Percentiles rank a stretch among this genome's conserved stretches.
Conservation (phyloP, 352 stramenopile species). For the Globisporangium recalcitrans region DNA sequence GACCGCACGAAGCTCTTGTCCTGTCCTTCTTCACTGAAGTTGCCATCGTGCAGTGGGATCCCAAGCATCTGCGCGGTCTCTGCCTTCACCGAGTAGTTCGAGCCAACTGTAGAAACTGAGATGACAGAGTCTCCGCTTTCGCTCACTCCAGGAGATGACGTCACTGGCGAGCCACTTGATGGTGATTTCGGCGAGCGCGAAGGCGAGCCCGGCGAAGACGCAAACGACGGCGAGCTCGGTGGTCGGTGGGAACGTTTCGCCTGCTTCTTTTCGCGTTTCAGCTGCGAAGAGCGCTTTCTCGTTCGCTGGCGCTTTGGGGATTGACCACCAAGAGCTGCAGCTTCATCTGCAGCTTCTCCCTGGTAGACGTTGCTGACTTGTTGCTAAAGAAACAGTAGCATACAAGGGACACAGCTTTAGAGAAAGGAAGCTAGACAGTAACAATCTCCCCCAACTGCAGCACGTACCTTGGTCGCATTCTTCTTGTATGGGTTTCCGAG, state of each 20-base stretch:
- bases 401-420: neutral
- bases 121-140: constrained; percentile 57
- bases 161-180: constrained; percentile 43
- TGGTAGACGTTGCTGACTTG: constrained; percentile 80
- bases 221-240: constrained; percentile 59
- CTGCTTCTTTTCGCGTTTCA: constrained; percentile 75
- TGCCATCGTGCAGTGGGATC: constrained; percentile 62
- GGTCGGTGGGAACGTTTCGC: constrained; percentile 61
- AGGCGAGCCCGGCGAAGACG: constrained; percentile 58
- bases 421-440: neutral
- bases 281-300: constrained; percentile 78
- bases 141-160: constrained; percentile 61
- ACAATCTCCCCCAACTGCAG: neutral
- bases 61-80: constrained; percentile 75
- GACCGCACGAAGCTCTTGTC: constrained; percentile 57
- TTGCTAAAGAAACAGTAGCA: constrained; percentile 20
- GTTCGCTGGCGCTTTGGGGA: constrained; percentile 79
- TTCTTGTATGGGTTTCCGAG: constrained; percentile 89
- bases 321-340: constrained; percentile 63
- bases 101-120: constrained; percentile 50
- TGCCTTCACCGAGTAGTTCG: constrained; percentile 77
- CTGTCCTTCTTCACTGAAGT: constrained; percentile 43
- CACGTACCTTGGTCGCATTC: constrained; percentile 66
- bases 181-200: constrained; percentile 53
- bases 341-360: constrained; percentile 81